Conservation (phyloP, 768 basidiomycete species). For the Boletus rex-veris region DNA sequence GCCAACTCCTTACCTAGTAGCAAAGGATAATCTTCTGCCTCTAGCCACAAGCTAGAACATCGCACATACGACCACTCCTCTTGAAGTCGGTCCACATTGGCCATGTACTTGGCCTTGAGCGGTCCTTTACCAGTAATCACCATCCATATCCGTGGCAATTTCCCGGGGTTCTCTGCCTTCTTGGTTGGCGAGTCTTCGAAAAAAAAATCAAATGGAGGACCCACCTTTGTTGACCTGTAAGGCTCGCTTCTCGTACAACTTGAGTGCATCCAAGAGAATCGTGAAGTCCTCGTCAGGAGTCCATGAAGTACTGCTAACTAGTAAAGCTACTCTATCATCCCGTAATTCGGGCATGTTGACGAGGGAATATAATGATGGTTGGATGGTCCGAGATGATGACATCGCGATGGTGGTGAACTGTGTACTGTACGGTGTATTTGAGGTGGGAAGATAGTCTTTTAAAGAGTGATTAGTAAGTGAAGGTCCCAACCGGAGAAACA, state of each 20-base stretch:
- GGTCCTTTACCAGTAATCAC: slow-evolving; percentile 92
- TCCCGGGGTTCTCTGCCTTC: slow-evolving; percentile 17
- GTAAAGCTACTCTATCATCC: slow-evolving; percentile 73
- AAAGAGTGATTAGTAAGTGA: slow-evolving; percentile 35
- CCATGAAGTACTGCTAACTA: slow-evolving; percentile 95
- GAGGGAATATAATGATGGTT: slow-evolving; percentile 12
- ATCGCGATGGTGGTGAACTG: slow-evolving; percentile 50
- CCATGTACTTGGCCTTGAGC: slow-evolving; percentile 69
- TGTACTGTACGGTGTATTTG: slow-evolving; percentile 53
- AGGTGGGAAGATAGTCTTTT: slow-evolving; percentile 51
- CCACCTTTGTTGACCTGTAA: slow-evolving; percentile 25
- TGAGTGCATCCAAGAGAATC: slow-evolving; percentile 74
- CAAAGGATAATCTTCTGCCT: slow-evolving; percentile 84
- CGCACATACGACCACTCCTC: slow-evolving; percentile 69
- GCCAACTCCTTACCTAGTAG: slow-evolving; percentile 59
- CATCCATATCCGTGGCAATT: slow-evolving; percentile 74
- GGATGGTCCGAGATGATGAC: slow-evolving; percentile 23
- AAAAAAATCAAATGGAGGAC: not conserved
- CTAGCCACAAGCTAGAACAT: slow-evolving; percentile 83
- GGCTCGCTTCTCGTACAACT: slow-evolving; percentile 63
- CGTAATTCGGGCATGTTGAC: slow-evolving; percentile 49
- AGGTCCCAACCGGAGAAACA: slow-evolving; percentile 48
- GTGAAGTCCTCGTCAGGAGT: slow-evolving; percentile 95
- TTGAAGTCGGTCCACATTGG: slow-evolving; percentile 55
- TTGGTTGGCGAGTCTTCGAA: not conserved